Evolutionary conservation across 164 flowering plant genomes (phyloP), one percentile per base, ranked within the genome.

Genomic region (Piper betle): DNA sequence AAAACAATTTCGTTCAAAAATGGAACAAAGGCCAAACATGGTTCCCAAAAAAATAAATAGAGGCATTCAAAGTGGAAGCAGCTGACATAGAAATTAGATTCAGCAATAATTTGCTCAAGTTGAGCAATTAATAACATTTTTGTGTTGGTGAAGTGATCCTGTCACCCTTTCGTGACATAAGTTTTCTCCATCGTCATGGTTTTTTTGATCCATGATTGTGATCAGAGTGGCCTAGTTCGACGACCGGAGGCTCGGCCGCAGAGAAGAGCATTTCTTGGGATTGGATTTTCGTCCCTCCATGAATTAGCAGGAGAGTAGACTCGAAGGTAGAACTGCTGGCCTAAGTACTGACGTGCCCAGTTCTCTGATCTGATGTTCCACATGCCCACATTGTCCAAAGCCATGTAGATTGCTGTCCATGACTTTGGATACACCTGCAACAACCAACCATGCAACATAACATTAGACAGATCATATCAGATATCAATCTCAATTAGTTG

Each of bases 241-340:
- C 66, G 91, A n/a, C 90, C 87, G 0, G 66, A 52, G 11, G 97
- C 96, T 39, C 81, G 75, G 19, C 97, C 97, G 55, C 97, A 90
- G 0, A 77, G 84, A 66, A 84, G 82, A 62, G 87, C 89, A 71
- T 87, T 84, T 39, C 58, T 75, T 4, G 97, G 97, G 58, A 87
- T 91, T 0, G 96, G 91, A 63, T 73, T 72, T 57, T 91, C 97
- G 40, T 91, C 95, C 67, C 96, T 87, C 86, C 78, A 81, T 42
- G 97, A 91, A 66, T 80, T 82, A 25, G 74, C 81, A 7, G 87
- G 69, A 1, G 96, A 80, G 64, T 75, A 82, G 5, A 91, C 91
- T 0, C 97, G 84, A 42, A 91, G 81, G 72, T 90, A 90, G 69
- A 87, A 81, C 62, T 90, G 97, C 66, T 90, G 97, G n/a, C 97